Evolutionary conservation across 2,329 filamentous ascomycete genomes (phyloP), one percentile per base, ranked within the genome.

Genomic region (Colletotrichum magnum): DNA sequence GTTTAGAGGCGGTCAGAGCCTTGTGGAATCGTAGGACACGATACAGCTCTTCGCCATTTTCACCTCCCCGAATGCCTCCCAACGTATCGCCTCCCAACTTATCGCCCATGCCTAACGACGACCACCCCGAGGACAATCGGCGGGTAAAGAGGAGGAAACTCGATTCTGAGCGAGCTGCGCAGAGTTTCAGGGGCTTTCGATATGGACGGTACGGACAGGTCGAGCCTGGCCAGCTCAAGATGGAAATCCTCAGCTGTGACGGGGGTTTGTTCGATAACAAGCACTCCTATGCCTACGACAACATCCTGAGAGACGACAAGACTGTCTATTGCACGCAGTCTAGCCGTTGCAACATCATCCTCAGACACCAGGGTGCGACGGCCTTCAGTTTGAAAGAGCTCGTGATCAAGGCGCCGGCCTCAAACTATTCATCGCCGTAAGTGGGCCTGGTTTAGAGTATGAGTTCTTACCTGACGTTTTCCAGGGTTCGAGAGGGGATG

Each of bases 211-310:
- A 92, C 78, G 95, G 95, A 18, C 95, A 97, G 80, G 92, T 97
- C 16, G 93, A 96, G 69, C 89, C 94, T 0, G 95, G 94, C 4
- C 87, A 89, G 72, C 83, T 98, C 75, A 91, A 88, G 71, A 94
- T 98, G 93, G 93, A 97, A 77, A 90, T 98, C 71, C 88, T 93
- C 57, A 96, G 92, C 83, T 98, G 94, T 77, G 95, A 98, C 78
- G 94, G 94, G 48, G 94, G 95, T 51, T 85, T 89, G 67, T 90
- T 87, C 75, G 85, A 87, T 58, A 90, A 92, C 71, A 88, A 91
- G 74, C 81, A 84, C 63, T 81, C 85, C 12, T 93, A 93, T 72
- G 87, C 88, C 13, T 90, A 92, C 21, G 93, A 95, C 73, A 97
- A 97, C 77, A 91, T 98, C 32, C 85, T 98, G 71, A 90, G 89